Percentiles rank a stretch among this genome's conserved stretches.
phyloP scores from a whole-genome alignment of 2,329 filamentous ascomycete species.

The Ophiocordyceps polyrhachis-furcata region DNA sequence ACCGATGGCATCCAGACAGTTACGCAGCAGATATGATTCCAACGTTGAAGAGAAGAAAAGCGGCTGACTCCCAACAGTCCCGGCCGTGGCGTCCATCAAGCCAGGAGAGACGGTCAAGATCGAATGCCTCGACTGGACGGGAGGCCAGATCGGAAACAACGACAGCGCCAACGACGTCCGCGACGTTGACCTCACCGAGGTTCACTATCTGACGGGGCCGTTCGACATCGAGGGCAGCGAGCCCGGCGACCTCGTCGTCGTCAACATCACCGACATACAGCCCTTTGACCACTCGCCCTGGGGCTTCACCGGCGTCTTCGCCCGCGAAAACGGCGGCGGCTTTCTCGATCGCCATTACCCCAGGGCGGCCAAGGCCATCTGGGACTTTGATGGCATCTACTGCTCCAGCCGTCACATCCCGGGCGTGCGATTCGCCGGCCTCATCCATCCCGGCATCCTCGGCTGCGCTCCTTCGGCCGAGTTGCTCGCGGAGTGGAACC shows the following conservation, averaged over 20 bases:
- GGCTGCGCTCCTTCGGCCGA: constrained; percentile 71
- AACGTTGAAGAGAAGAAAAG: too few species aligned
- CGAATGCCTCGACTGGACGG: constrained; percentile 74
- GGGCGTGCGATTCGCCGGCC: constrained; percentile 67
- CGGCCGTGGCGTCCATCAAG: constrained; percentile 51
- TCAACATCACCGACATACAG: constrained; percentile 88
- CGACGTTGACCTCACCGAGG: constrained; percentile 64
- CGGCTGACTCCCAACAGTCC: constrained; percentile 33
- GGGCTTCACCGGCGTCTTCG: constrained; percentile 78
- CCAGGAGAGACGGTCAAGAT: constrained; percentile 84
- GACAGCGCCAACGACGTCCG: constrained; percentile 78
- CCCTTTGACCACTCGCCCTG: constrained; percentile 71
- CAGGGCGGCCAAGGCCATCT: constrained; percentile 47
- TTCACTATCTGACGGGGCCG: constrained; percentile 79
- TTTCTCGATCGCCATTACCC: constrained; percentile 81
- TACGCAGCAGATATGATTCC: background rate
- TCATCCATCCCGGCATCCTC: constrained; percentile 84
- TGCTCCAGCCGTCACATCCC: constrained; percentile 77
- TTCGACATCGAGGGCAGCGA: constrained; percentile 74
- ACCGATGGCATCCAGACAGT: constrained; percentile 89
- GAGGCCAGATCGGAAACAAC: constrained; percentile 74
- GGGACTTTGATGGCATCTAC: constrained; percentile 40
- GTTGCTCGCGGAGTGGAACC: constrained; percentile 67
- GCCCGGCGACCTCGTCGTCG: constrained; percentile 67
- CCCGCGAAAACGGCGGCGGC: constrained; percentile 65